Base-by-base conservation (phyloP, 176 grass and related monocot species). In the Oryza glaberrima region DNA sequence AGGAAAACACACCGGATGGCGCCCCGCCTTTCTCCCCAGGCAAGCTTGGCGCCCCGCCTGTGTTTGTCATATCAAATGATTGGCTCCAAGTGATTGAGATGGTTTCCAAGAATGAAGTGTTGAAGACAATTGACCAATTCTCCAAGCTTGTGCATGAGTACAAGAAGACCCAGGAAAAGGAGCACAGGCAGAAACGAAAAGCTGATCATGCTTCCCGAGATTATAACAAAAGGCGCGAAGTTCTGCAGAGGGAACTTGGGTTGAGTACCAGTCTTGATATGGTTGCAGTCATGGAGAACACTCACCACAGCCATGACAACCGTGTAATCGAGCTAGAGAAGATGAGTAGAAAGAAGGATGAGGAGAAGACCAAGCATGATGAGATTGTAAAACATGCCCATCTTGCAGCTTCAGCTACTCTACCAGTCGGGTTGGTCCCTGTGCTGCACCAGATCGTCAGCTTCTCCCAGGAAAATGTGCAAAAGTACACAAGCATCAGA, bases 11-110 rank as follows among this genome's bases (percentile, higher is more conserved):
- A 45, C 51, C 84, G 0, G 93, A 99, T 73, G 96, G 96, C 5
- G 75, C 83, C 41, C 91, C 91, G 19, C 96, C 96, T 58, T 99
- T 92, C 77, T 99, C 96, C 68, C 96, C 96, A 3, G 82, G 86
- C 30, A 94, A 48, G 79, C 73, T 96, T 58, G 88, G 86, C 0
- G 90, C 91, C 1, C 91, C 82, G 0, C 58, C 86, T 20, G 79
- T 69, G 78, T 96, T 94, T 70, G 0, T 99, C 19, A 78, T 96
- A 35, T 88, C 91, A 47, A 96, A 96, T 67, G 96, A 99, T 70
- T 99, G 96, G 96, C 85, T 72, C 41, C 90, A 92, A 82, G 93
- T 82, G 4, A 92, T 86, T 1, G 84, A 91, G 14, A 85, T 52
- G 48, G 88, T 94, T 51, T 91, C 96, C 12, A 89, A 90, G 45